Evolutionary conservation across 2,329 filamentous ascomycete genomes (phyloP).

Genomic region (Nakataea oryzae): DNA sequence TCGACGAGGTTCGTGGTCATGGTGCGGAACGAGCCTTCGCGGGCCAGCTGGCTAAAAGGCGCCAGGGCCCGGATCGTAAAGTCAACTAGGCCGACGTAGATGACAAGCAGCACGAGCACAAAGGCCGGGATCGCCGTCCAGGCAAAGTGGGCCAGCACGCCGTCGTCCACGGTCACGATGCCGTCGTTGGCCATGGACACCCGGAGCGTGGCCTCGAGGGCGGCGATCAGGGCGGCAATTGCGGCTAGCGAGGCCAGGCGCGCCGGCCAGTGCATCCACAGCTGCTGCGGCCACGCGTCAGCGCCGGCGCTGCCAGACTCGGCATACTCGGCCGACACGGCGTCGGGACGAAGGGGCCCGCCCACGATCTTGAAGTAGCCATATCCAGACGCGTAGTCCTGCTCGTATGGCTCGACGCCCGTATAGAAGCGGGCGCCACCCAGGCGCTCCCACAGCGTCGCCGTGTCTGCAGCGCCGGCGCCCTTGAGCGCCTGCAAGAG

Average conservation of each 20-base stretch:
- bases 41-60: constrained; percentile 19
- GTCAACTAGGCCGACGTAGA: constrained; percentile 20
- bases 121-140: constrained; percentile 23
- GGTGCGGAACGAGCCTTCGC: constrained; percentile 16
- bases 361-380: constrained; percentile 16
- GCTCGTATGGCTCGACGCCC: constrained; percentile 24
- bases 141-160: constrained; percentile 19
- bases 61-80: constrained; percentile 20
- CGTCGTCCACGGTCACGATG: constrained; percentile 15
- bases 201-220: constrained; percentile 22
- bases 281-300: constrained; percentile 18
- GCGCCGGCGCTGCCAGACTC: constrained; percentile 4
- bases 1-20: constrained; percentile 22
- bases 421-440: constrained; percentile 17
- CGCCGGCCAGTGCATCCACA: constrained; percentile 16
- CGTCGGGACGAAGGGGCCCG: constrained; percentile 5
- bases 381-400: constrained; percentile 9
- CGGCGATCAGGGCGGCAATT: constrained; percentile 19
- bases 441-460: constrained; percentile 16
- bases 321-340: constrained; percentile 5
- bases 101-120: constrained; percentile 16
- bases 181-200: constrained; percentile 18
- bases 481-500: constrained; percentile 23
- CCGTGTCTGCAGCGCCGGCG: constrained; percentile 19
- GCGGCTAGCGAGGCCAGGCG: constrained; percentile 16